Conservation (phyloP, 768 basidiomycete genomes). For the Rhodotorula diobovata region DNA sequence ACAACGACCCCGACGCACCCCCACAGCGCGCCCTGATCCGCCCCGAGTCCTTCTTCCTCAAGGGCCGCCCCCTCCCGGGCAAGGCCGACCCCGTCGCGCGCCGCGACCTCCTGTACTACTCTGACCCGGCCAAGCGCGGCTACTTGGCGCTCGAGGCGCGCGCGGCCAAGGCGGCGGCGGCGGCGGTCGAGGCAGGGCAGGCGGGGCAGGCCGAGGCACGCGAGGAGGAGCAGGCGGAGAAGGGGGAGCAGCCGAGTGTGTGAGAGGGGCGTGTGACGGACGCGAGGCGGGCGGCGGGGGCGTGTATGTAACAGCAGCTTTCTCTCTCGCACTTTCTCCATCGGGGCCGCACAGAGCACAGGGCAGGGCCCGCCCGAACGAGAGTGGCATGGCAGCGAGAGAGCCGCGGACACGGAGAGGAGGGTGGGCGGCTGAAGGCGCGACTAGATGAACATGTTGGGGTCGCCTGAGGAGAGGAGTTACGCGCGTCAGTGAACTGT, state of each 20-base stretch:
- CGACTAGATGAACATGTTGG: slow-evolving; percentile 2
- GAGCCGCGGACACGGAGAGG: no score
- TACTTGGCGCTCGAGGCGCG: slow-evolving; percentile 28
- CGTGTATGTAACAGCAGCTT: neutral
- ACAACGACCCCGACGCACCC: neutral
- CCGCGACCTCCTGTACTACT: slow-evolving; percentile 45
- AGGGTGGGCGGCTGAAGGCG: no score
- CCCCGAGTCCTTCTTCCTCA: slow-evolving; percentile 28
- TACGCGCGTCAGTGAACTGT: neutral
- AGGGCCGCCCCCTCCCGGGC: slow-evolving; percentile 22
- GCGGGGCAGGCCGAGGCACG: no score
- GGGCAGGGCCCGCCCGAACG: neutral
- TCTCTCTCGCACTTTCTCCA: neutral
- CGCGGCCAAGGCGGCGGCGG: no score
- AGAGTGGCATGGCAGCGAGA: no score
- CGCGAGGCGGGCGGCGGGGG: no score
- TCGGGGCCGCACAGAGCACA: neutral
- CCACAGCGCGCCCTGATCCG: slow-evolving; percentile 37
- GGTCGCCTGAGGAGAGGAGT: slow-evolving; percentile 6
- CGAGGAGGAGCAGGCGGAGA: neutral
- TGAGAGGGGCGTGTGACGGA: neutral
- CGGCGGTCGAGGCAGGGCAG: neutral
- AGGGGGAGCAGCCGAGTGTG: neutral
- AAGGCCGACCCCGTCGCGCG: slow-evolving; percentile 42
- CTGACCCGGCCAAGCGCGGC: slow-evolving; percentile 37